These are phyloP conservation scores for Petrea volubilis DNA, from an alignment of 257 asterid species.

Conservation along the genomic window DNA sequence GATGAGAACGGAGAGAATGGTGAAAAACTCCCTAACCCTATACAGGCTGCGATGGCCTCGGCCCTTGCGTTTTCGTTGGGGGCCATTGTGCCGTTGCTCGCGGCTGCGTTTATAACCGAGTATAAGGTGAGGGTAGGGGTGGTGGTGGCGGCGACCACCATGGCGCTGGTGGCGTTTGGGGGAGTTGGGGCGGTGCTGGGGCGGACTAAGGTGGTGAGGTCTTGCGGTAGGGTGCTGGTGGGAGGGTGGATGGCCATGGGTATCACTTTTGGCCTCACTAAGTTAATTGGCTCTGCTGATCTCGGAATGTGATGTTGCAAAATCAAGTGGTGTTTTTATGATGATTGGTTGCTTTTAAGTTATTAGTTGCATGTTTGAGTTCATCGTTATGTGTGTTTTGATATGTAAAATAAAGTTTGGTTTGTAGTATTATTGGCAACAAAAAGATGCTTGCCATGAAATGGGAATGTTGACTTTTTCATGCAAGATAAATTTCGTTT, in stretches of 20 bases:
- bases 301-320: constrained; percentile 33
- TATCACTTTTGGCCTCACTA: constrained; percentile 68
- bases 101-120: constrained; percentile 55
- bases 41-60: constrained; percentile 65
- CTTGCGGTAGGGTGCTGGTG: constrained; percentile 54
- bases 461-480: neutral
- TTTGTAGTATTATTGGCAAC: neutral
- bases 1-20: constrained; percentile 7
- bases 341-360: neutral
- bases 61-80: constrained; percentile 64
- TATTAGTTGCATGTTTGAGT: too few relatives aligned
- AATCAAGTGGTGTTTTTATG: neutral
- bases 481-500: neutral
- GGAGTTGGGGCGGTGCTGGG: constrained; percentile 63
- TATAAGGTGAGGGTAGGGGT: constrained; percentile 47
- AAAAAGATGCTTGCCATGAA: neutral
- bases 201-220: constrained; percentile 37
- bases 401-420: neutral
- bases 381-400: neutral
- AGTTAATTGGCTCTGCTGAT: constrained; percentile 47
- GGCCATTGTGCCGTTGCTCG: constrained; percentile 59
- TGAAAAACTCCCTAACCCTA: constrained; percentile 62
- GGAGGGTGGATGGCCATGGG: constrained; percentile 92
- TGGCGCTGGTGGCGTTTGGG: constrained; percentile 60
- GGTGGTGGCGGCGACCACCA: constrained; percentile 50